phyloP scores from a whole-genome alignment of 2,329 filamentous ascomycete species.

The Karstenula rhodostoma region DNA sequence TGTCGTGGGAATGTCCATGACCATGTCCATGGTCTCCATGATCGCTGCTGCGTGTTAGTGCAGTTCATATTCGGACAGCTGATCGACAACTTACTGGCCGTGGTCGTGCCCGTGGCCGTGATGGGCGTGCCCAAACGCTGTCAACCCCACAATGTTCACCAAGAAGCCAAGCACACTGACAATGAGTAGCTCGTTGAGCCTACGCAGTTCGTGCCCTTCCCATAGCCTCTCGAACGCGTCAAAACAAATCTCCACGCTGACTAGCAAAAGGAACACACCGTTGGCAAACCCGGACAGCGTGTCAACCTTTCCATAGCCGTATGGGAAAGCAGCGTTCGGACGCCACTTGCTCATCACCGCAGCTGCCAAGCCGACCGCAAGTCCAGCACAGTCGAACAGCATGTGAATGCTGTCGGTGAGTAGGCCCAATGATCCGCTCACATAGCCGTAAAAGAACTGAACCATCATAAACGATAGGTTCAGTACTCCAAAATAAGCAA shows the following conservation, averaged over 20 bases:
- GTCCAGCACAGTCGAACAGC: constrained; percentile 96
- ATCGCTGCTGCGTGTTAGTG: constrained; percentile 27
- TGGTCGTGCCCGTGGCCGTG: constrained; percentile 62
- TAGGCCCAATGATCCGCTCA: constrained; percentile 92
- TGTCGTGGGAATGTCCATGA: constrained; percentile 70
- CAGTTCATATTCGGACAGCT: constrained; percentile 24
- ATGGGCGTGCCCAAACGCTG: constrained; percentile 74
- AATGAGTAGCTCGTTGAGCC: constrained; percentile 84
- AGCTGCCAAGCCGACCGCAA: constrained; percentile 88
- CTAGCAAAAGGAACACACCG: constrained; percentile 92
- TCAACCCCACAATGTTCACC: constrained; percentile 92
- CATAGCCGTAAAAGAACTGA: constrained; percentile 91
- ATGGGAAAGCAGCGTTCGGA: constrained; percentile 85
- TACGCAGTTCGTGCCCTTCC: constrained; percentile 82
- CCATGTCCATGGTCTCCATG: constrained; percentile 57
- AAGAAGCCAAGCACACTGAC: constrained; percentile 86
- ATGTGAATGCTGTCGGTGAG: constrained; percentile 98
- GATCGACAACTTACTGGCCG: constrained; percentile 37
- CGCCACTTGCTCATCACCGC: constrained; percentile 98
- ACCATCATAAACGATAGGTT: constrained; percentile 96
- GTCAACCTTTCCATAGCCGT: constrained; percentile 96
- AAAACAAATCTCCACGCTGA: constrained; percentile 94
- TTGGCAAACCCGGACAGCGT: constrained; percentile 96
- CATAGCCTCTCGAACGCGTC: constrained; percentile 89
- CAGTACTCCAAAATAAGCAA: constrained; percentile 95